These are phyloP conservation scores for Fusarium mundagurra DNA, from an alignment of 2,329 filamentous ascomycete genomes.

Conservation along the genomic window DNA sequence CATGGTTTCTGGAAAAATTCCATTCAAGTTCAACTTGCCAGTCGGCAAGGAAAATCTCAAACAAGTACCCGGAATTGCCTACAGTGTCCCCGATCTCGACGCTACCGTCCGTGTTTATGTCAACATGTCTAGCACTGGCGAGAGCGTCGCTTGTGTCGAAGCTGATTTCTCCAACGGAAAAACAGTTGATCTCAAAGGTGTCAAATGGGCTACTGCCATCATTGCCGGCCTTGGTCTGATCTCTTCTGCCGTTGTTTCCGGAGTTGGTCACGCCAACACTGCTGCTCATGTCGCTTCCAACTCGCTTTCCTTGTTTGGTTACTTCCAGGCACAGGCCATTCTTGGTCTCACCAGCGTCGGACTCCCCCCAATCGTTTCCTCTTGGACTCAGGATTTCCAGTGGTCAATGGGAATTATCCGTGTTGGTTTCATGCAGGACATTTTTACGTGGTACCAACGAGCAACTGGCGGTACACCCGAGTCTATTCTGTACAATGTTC, in stretches of 20 bases:
- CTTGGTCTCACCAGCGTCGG: conserved; percentile 84
- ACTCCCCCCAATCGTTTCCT: conserved; percentile 86
- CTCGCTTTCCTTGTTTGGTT: conserved; percentile 91
- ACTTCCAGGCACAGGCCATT: conserved; percentile 94
- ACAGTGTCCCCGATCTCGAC: conserved; percentile 90
- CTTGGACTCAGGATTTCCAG: conserved; percentile 98
- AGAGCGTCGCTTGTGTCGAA: conserved; percentile 85
- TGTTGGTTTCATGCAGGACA: conserved; percentile 84
- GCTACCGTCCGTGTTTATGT: conserved; percentile 85
- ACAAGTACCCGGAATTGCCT: conserved; percentile 83
- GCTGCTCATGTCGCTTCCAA: conserved; percentile 95
- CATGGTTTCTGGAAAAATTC: conserved; percentile 86
- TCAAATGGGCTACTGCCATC: conserved; percentile 89
- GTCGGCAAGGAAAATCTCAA: conserved; percentile 66
- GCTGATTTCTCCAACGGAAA: conserved; percentile 90
- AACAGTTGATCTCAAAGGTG: conserved; percentile 87
- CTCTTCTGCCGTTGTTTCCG: conserved; percentile 88
- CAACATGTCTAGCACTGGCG: conserved; percentile 70
- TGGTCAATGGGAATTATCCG: conserved; percentile 98
- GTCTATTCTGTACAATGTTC: conserved; percentile 78
- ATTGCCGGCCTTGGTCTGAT: conserved; percentile 86
- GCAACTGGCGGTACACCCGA: conserved; percentile 88
- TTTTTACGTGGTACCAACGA: conserved; percentile 96
- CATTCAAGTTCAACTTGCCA: conserved; percentile 74
- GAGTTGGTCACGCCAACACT: conserved; percentile 91